Conservation (phyloP, 2,329 filamentous ascomycete genomes). For the Sarocladium oryzae region DNA sequence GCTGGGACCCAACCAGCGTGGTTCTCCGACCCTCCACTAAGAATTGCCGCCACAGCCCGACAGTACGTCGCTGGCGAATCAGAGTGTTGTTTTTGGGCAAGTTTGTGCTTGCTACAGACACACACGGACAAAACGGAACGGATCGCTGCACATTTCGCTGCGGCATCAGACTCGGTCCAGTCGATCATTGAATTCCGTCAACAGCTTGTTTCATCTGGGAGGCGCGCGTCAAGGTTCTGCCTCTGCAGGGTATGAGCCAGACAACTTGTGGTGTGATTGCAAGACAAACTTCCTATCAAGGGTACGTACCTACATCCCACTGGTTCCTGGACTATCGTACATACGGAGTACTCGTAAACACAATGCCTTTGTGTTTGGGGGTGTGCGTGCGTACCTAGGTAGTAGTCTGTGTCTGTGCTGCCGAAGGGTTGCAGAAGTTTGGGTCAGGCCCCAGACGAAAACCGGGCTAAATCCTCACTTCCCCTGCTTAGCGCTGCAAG, state of each 20-base stretch:
- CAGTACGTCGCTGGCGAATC: not conserved
- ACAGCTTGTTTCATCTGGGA: not conserved
- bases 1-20: constrained; percentile 2
- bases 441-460: not conserved
- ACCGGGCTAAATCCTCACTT: constrained; percentile 1
- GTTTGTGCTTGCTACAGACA: no score
- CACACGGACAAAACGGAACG: not conserved
- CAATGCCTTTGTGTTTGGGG: constrained; percentile 4
- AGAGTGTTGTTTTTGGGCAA: not conserved
- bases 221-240: no score
- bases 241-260: no score
- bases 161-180: no score
- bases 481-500: not conserved
- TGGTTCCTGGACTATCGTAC: not conserved
- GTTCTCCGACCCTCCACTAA: not conserved
- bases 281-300: no score
- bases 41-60: constrained; percentile 1
- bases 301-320: constrained; percentile 3
- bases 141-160: no score
- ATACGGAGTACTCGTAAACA: no score
- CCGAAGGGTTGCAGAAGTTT: not conserved
- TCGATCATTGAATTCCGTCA: not conserved
- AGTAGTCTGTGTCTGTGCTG: no score
- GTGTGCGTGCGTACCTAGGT: no score
- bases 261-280: no score